Evolutionary conservation across 768 basidiomycete species (phyloP).

Genomic region (Phanerodontia chrysosporium): DNA sequence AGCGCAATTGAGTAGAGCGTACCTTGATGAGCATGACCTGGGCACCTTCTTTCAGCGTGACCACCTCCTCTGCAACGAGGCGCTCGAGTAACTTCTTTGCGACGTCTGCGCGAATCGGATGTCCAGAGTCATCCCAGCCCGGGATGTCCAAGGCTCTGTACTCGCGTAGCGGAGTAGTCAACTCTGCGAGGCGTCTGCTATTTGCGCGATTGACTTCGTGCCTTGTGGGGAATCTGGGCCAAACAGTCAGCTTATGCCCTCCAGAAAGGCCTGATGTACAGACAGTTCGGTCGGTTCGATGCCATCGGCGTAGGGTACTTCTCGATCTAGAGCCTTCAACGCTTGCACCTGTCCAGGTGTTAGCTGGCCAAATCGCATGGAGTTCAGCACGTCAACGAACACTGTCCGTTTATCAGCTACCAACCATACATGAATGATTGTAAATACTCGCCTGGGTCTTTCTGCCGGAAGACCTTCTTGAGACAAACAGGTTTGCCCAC

Average conservation of each 20-base stretch:
- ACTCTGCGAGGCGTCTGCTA: background rate
- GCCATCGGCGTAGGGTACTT: slow-evolving; percentile 60
- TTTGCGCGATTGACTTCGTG: slow-evolving; percentile 7
- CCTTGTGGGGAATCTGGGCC: slow-evolving; percentile 9
- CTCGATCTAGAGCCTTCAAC: slow-evolving; percentile 56
- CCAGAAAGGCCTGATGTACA: slow-evolving; percentile 14
- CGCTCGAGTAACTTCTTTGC: slow-evolving; percentile 10
- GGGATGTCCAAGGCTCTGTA: slow-evolving; percentile 7
- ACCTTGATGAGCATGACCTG: slow-evolving; percentile 87
- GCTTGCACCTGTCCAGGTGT: slow-evolving; percentile 36
- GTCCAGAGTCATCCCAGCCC: slow-evolving; percentile 9
- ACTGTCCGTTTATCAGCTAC: slow-evolving; percentile 9
- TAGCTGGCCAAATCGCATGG: slow-evolving; percentile 75
- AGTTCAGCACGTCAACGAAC: slow-evolving; percentile 85
- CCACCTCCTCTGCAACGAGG: slow-evolving; percentile 20
- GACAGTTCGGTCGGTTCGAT: slow-evolving; percentile 83
- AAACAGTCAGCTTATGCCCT: background rate
- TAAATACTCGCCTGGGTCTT: slow-evolving; percentile 57
- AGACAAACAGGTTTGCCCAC: slow-evolving; percentile 52
- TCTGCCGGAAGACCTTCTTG: slow-evolving; percentile 83
- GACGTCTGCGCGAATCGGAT: background rate
- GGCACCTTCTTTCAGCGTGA: slow-evolving; percentile 47
- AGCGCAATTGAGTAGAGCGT: background rate
- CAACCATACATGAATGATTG: background rate
- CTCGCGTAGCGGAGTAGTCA: background rate